These are phyloP conservation scores for Rosa multiflora DNA, from an alignment of 306 rosid species.

Conservation along the genomic window DNA sequence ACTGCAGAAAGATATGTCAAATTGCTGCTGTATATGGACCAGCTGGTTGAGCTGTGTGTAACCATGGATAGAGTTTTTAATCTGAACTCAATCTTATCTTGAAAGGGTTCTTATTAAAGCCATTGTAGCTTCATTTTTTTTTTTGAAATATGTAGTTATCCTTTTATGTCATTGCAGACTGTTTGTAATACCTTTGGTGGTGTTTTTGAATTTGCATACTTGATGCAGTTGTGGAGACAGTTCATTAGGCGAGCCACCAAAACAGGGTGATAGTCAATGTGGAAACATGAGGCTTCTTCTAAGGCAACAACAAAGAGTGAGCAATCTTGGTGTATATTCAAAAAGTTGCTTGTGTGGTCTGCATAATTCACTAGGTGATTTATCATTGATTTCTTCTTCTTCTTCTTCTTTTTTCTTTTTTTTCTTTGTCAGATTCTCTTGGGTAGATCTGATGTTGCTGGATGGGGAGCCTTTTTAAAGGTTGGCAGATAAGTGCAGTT, in stretches of 20 bases:
- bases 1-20: neutral
- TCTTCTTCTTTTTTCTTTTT: too few relatives aligned
- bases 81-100: neutral
- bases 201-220: constrained; percentile 22
- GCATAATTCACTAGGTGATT: constrained; percentile 19
- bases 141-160: neutral
- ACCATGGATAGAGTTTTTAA: neutral
- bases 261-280: constrained; percentile 88
- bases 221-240: constrained; percentile 87
- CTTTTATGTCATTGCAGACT: neutral
- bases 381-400: constrained; percentile 21
- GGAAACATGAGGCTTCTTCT: constrained; percentile 99
- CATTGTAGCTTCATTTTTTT: too few relatives aligned
- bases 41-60: constrained; percentile 1
- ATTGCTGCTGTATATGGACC: neutral
- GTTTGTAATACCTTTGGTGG: constrained; percentile 4
- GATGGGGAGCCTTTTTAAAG: constrained; percentile 99
- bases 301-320: constrained; percentile 94
- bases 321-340: constrained; percentile 27
- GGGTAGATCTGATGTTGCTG: constrained; percentile 93
- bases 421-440: constrained; percentile 64
- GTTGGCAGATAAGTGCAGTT: constrained; percentile 34
- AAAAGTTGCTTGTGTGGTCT: constrained; percentile 10
- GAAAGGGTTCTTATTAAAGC: neutral
- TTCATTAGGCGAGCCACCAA: constrained; percentile 80